Percentiles rank a stretch among this genome's conserved stretches.
Conservation (phyloP, 768 basidiomycete genomes). For the Panaeolus papilionaceus region DNA sequence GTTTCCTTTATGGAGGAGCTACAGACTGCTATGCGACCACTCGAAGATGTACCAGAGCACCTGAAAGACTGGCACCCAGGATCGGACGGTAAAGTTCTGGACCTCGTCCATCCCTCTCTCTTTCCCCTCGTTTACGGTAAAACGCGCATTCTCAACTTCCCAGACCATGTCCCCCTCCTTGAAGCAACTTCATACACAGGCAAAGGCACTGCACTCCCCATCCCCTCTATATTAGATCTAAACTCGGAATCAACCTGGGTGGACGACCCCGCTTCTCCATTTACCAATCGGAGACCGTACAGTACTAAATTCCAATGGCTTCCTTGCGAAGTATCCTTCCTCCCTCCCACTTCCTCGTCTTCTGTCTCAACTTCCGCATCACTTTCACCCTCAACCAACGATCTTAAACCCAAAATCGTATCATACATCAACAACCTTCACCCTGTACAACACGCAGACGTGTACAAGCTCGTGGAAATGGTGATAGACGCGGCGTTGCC, state of each 20-base stretch:
- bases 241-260: neutral
- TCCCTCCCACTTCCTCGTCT: neutral
- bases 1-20: constrained; percentile 25
- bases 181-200: constrained; percentile 23
- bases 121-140: constrained; percentile 42
- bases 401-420: constrained; percentile 24
- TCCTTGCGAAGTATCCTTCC: constrained; percentile 10
- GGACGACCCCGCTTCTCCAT: no score
- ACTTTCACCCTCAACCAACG: neutral
- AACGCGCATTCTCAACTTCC: constrained; percentile 26
- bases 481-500: constrained; percentile 37
- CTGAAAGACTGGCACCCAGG: constrained; percentile 52
- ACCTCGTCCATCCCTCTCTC: constrained; percentile 51
- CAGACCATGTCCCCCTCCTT: constrained; percentile 27
- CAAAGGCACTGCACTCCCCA: neutral
- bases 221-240: neutral
- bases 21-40: constrained; percentile 28
- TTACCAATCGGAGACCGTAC: neutral
- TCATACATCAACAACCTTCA: constrained; percentile 51
- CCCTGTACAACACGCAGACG: constrained; percentile 30
- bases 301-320: constrained; percentile 14
- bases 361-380: neutral
- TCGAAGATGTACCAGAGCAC: constrained; percentile 42
- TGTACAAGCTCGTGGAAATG: constrained; percentile 34
- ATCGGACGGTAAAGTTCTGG: constrained; percentile 48